Conservation (phyloP, 2,329 filamentous ascomycete genomes). For the Fusarium duplospermum region DNA sequence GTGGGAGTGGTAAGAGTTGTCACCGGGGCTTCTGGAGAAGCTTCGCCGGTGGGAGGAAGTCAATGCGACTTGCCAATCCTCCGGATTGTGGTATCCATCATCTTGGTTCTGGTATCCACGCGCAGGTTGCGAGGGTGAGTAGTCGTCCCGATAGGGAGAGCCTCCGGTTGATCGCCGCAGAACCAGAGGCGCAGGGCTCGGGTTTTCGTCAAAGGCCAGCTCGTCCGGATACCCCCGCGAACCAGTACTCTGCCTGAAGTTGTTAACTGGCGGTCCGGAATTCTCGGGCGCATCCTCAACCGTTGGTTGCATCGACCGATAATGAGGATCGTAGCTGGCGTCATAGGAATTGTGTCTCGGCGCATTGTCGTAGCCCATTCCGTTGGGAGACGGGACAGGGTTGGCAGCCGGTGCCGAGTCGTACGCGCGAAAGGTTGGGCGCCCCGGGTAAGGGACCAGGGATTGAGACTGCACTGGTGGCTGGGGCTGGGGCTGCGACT, state of each 20-base stretch:
- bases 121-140: constrained; percentile 37
- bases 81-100: constrained; percentile 15
- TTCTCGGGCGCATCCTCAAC: constrained; percentile 74
- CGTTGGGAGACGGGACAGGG: constrained; percentile 42
- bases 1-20: constrained; percentile 46
- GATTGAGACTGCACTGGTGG: constrained; percentile 49
- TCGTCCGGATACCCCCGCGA: constrained; percentile 50
- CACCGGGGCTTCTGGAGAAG: constrained; percentile 49
- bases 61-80: constrained; percentile 43
- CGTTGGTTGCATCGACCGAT: constrained; percentile 69
- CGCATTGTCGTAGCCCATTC: constrained; percentile 49
- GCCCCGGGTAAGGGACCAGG: constrained; percentile 62
- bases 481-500: not conserved
- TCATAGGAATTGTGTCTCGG: constrained; percentile 66
- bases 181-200: constrained; percentile 59
- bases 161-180: constrained; percentile 50
- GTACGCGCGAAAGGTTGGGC: constrained; percentile 63
- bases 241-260: constrained; percentile 36
- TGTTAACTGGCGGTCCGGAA: constrained; percentile 46
- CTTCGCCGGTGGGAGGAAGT: constrained; percentile 50
- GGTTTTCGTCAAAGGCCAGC: constrained; percentile 52
- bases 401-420: constrained; percentile 59
- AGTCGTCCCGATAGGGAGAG: constrained; percentile 38
- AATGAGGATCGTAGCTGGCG: constrained; percentile 56
- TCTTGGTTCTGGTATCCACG: constrained; percentile 27